Evolutionary conservation across 208 protist species (phyloP).

Genomic region (Wallacemonas sp.): DNA sequence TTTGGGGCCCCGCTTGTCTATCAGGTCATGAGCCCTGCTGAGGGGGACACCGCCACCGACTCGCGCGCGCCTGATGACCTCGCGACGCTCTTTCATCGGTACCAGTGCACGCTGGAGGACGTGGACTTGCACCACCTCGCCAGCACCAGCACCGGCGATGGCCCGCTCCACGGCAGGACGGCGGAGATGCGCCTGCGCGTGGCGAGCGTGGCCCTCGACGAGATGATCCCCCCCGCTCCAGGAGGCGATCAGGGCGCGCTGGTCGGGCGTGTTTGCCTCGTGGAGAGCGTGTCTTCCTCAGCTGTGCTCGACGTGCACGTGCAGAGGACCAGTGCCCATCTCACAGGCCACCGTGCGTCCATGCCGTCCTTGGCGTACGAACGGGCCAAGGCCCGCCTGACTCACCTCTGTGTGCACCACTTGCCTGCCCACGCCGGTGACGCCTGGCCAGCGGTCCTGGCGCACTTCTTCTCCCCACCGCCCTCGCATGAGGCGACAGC

Average conservation of each 20-base stretch:
- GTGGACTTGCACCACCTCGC: neutral
- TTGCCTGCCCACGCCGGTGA: neutral
- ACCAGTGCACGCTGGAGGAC: neutral
- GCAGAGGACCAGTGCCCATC: too few species aligned
- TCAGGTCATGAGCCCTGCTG: neutral
- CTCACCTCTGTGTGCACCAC: neutral
- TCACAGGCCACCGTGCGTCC: too few species aligned
- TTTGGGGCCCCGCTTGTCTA: slow-evolving; percentile 1
- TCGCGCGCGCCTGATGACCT: neutral
- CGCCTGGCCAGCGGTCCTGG: neutral
- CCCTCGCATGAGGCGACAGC: too few species aligned
- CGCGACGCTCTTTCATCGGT: neutral
- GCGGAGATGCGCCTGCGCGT: neutral
- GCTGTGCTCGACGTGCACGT: neutral
- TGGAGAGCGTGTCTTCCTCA: neutral
- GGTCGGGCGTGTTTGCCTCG: neutral
- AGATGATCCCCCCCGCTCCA: neutral
- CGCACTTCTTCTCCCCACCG: slow-evolving; percentile 2
- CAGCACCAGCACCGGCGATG: neutral
- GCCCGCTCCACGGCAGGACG: neutral
- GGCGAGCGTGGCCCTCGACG: neutral
- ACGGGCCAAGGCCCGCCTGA: neutral
- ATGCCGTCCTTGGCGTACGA: neutral
- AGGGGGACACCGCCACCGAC: neutral
- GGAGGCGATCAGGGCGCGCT: neutral